phyloP scores from a whole-genome alignment of 1,284 basidiomycete genomes.

The Ceratobasidium theobromae region DNA sequence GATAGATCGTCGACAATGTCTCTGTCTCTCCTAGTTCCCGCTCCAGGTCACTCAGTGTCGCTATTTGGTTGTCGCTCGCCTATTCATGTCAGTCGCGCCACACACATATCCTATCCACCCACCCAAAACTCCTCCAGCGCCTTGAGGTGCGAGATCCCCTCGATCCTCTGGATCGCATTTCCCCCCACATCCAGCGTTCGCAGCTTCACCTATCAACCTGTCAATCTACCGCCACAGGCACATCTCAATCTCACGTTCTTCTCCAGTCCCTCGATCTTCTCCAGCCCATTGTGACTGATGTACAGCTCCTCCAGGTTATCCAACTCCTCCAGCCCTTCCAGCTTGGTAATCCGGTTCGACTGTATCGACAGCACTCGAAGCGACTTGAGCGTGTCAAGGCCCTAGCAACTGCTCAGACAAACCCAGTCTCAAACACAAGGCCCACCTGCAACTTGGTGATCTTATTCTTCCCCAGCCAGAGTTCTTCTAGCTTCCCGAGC shows the following conservation, averaged over 20 bases:
- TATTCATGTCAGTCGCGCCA: conserved; percentile 42
- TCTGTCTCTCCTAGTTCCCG: conserved; percentile 67
- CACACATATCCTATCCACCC: conserved; percentile 38
- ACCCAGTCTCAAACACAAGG: neutral
- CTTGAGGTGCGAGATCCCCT: conserved; percentile 76
- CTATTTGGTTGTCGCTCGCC: conserved; percentile 88
- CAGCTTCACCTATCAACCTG: conserved; percentile 61
- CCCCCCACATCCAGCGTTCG: conserved; percentile 86
- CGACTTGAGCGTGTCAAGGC: conserved; percentile 63
- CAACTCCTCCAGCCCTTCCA: conserved; percentile 77
- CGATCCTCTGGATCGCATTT: conserved; percentile 79
- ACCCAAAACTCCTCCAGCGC: conserved; percentile 94
- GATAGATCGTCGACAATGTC: conserved; percentile 84
- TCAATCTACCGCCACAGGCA: neutral
- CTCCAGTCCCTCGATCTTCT: conserved; percentile 82
- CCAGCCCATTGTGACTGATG: conserved; percentile 90
- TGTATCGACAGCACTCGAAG: conserved; percentile 86
- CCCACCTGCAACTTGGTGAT: conserved; percentile 80
- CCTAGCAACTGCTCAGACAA: conserved; percentile 43
- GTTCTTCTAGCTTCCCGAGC: conserved; percentile 80
- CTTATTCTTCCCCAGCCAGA: conserved; percentile 99
- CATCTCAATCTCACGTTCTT: conserved; percentile 60
- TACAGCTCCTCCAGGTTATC: conserved; percentile 86
- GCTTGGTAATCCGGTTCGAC: conserved; percentile 88
- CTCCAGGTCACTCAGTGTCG: conserved; percentile 67